Evolutionary conservation across 192 early-diverging fungal species (phyloP).

Genomic region (Coemansia sp.): DNA sequence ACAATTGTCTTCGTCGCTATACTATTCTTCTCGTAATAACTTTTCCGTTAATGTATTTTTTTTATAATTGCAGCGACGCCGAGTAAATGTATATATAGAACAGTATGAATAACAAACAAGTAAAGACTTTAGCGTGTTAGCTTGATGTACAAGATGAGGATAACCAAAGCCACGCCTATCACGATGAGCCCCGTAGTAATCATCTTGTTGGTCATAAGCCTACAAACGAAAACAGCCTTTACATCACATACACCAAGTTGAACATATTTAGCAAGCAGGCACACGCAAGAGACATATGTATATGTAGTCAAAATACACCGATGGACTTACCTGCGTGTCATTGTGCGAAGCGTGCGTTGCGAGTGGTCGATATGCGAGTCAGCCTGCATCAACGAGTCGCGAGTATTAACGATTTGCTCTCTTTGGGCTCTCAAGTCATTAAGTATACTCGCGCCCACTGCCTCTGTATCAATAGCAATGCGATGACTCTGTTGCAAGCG

Average conservation of each 20-base stretch:
- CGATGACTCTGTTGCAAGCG: constrained; percentile 87
- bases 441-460: constrained; percentile 82
- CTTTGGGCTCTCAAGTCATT: constrained; percentile 83
- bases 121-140: constrained; percentile 50
- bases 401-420: constrained; percentile 86
- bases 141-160: constrained; percentile 85
- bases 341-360: constrained; percentile 68
- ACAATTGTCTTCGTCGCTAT: background rate
- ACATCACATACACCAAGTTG: constrained; percentile 5
- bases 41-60: background rate
- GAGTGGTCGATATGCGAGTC: constrained; percentile 73
- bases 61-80: background rate
- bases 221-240: constrained; percentile 32
- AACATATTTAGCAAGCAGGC: constrained; percentile 15
- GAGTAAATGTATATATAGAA: constrained; percentile 8
- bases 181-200: constrained; percentile 86
- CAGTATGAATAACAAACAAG: background rate
- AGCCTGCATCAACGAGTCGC: constrained; percentile 85
- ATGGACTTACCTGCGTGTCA: constrained; percentile 71
- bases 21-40: background rate
- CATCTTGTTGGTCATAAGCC: constrained; percentile 87
- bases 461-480: constrained; percentile 92
- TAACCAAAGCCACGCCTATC: constrained; percentile 78
- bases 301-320: background rate
- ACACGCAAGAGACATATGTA: constrained; percentile 5